A percentile compares a stretch with the other conserved stretches of the same genome.
These are phyloP conservation scores for Lodderomyces parapsilosis DNA, from an alignment of 1,139 yeast species.

Conservation along the genomic window DNA sequence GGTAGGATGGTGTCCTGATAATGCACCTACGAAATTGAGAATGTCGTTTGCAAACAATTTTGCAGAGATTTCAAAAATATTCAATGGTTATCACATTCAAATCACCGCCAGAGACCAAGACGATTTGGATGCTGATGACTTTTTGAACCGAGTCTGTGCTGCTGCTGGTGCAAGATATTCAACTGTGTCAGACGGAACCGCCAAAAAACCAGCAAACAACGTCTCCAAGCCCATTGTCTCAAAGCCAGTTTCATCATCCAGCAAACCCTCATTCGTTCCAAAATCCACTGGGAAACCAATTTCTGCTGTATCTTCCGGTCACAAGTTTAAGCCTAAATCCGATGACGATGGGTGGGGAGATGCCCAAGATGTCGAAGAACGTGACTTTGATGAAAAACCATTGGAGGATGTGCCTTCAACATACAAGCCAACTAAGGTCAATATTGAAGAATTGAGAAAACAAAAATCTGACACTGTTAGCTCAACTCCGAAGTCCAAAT, in stretches of 20 bases:
- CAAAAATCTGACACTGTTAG: slow-evolving; percentile 50
- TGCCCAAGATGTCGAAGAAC: slow-evolving; percentile 63
- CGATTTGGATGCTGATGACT: slow-evolving; percentile 78
- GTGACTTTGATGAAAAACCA: slow-evolving; percentile 66
- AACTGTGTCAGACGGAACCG: slow-evolving; percentile 37
- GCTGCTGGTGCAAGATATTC: slow-evolving; percentile 97
- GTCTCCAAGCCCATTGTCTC: slow-evolving; percentile 18
- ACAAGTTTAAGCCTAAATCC: slow-evolving; percentile 22
- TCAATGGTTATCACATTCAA: slow-evolving; percentile 89
- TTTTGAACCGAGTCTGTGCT: slow-evolving; percentile 73
- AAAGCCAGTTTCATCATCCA: slow-evolving; percentile 20
- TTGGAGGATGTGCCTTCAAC: slow-evolving; percentile 61
- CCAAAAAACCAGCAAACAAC: slow-evolving; percentile 12
- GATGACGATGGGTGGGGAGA: slow-evolving; percentile 65
- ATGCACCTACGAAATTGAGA: slow-evolving; percentile 73
- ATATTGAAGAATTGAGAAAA: slow-evolving; percentile 43
- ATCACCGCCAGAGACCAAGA: slow-evolving; percentile 94
- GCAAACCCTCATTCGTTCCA: slow-evolving; percentile 31
- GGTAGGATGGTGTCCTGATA: slow-evolving; percentile 93
- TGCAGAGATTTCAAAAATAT: slow-evolving; percentile 66
- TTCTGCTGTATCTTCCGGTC: slow-evolving; percentile 17
- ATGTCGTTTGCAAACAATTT: slow-evolving; percentile 75
- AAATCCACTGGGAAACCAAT: slow-evolving; percentile 43
- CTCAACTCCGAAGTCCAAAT: slow-evolving; percentile 34
- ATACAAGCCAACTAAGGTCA: slow-evolving; percentile 63